Evolutionary conservation across 1,139 yeast genomes (phyloP).

Genomic region (Spencermartinsiella ligniputridi): DNA sequence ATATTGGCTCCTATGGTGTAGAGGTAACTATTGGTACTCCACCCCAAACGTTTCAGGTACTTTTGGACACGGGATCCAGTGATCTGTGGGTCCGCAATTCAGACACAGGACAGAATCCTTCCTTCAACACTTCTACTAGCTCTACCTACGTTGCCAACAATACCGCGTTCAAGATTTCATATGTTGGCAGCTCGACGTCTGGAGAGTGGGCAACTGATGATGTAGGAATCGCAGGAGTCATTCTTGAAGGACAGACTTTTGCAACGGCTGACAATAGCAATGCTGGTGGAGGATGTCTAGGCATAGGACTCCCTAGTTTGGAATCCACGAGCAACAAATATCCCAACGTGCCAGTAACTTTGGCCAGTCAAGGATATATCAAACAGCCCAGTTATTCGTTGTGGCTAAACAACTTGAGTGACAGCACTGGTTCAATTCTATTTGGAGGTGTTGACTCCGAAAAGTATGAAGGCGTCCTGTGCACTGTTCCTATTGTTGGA

Average conservation of each 20-base stretch:
- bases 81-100: slow-evolving; percentile 52
- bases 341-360: slow-evolving; percentile 27
- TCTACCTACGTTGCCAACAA: slow-evolving; percentile 11
- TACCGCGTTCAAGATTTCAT: slow-evolving; percentile 10
- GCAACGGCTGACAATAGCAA: slow-evolving; percentile 1
- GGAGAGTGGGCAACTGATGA: slow-evolving; percentile 14
- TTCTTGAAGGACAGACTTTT: not conserved
- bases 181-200: slow-evolving; percentile 9
- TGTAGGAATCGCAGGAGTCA: slow-evolving; percentile 6
- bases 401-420: slow-evolving; percentile 42
- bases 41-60: slow-evolving; percentile 17
- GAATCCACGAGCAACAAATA: slow-evolving; percentile 18
- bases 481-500: slow-evolving; percentile 25
- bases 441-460: slow-evolving; percentile 59
- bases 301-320: slow-evolving; percentile 1
- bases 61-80: slow-evolving; percentile 63
- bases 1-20: slow-evolving; percentile 2
- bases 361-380: slow-evolving; percentile 47
- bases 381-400: slow-evolving; percentile 49
- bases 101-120: not conserved
- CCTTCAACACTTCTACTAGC: slow-evolving; percentile 8
- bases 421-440: slow-evolving; percentile 44
- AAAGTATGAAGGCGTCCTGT: slow-evolving; percentile 47
- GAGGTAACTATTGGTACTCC: slow-evolving; percentile 18
- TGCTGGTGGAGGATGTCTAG: slow-evolving; percentile 3